These are phyloP conservation scores for Orbilia javanica DNA, from an alignment of 2,329 filamentous ascomycete species.

Conservation along the genomic window DNA sequence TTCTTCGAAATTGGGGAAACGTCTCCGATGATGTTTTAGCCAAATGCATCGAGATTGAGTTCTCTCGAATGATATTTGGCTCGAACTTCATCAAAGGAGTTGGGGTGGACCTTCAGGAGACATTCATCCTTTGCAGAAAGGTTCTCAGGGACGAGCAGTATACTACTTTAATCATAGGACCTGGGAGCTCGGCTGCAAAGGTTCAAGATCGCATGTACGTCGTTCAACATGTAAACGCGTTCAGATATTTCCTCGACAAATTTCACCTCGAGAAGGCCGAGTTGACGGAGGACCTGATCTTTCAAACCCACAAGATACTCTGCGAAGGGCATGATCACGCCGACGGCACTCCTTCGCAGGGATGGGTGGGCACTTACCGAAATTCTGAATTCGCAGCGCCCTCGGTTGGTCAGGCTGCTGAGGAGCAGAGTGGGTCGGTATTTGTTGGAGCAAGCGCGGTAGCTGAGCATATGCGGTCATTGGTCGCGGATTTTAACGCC, in stretches of 20 bases:
- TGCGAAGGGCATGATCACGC: neutral
- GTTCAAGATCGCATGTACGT: too few species aligned
- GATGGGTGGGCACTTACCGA: slow-evolving; percentile 34
- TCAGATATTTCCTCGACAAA: slow-evolving; percentile 29
- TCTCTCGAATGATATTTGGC: too few species aligned
- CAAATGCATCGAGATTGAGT: too few species aligned
- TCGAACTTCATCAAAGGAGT: too few species aligned
- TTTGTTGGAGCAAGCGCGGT: slow-evolving; percentile 27
- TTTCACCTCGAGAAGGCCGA: neutral
- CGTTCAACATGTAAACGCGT: slow-evolving; percentile 18
- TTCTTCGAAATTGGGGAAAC: too few species aligned
- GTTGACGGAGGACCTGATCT: slow-evolving; percentile 8
- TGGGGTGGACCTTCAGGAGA: too few species aligned
- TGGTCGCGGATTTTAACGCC: slow-evolving; percentile 36
- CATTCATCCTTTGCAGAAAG: too few species aligned
- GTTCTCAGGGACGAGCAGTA: too few species aligned
- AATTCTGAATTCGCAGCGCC: slow-evolving; percentile 56
- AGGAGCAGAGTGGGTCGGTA: slow-evolving; percentile 28
- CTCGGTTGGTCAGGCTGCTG: neutral
- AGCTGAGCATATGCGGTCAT: neutral
- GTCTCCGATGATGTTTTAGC: too few species aligned
- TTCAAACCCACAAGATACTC: slow-evolving; percentile 33
- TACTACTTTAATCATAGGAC: too few species aligned
- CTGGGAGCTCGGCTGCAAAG: too few species aligned
- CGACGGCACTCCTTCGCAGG: slow-evolving; percentile 30